A percentile compares a stretch with the other conserved stretches of the same genome.
phyloP scores from a whole-genome alignment of 108 stramenopile genomes.

The Aureococcus anophagefferens region DNA sequence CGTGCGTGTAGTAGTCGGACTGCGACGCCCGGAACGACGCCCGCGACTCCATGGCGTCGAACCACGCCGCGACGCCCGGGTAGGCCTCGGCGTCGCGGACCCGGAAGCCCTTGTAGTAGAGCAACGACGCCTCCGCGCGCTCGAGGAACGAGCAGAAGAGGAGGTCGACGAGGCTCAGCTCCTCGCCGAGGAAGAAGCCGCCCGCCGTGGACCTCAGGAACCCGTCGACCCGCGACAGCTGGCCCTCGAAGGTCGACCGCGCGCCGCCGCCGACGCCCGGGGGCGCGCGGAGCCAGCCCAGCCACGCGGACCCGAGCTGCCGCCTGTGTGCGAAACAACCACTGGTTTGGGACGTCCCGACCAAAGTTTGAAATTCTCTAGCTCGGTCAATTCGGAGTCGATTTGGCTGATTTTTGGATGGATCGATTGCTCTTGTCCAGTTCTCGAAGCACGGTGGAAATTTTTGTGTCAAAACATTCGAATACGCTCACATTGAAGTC shows the following conservation, averaged over 20 bases:
- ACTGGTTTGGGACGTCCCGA: too few species aligned
- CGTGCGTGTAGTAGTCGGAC: constrained; percentile 80
- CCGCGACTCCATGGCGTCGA: constrained; percentile 78
- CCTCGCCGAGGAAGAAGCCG: constrained; percentile 69
- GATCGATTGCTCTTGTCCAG: too few species aligned
- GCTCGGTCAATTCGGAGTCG: too few species aligned
- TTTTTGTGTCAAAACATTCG: too few species aligned
- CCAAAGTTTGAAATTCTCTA: too few species aligned
- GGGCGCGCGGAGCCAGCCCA: constrained; percentile 63
- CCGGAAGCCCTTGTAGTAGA: constrained; percentile 75
- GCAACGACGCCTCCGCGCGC: constrained; percentile 70
- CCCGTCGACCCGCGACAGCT: constrained; percentile 55
- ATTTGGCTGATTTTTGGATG: too few species aligned
- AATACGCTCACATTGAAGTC: too few species aligned
- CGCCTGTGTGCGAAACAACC: too few species aligned
- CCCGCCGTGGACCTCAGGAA: constrained; percentile 47
- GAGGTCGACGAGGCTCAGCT: constrained; percentile 60
- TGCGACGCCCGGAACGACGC: constrained; percentile 50
- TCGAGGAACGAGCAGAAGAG: constrained; percentile 78
- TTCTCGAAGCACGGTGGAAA: too few species aligned
- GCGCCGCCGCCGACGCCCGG: constrained; percentile 34
- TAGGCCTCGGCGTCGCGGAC: constrained; percentile 60
- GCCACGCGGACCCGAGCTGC: constrained; percentile 68
- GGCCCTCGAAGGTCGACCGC: constrained; percentile 40
- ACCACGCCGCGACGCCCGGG: constrained; percentile 73